Evolutionary conservation across 2,329 filamentous ascomycete genomes (phyloP), one percentile per base, ranked within the genome.

Genomic region (Samsoniella hepiali): DNA sequence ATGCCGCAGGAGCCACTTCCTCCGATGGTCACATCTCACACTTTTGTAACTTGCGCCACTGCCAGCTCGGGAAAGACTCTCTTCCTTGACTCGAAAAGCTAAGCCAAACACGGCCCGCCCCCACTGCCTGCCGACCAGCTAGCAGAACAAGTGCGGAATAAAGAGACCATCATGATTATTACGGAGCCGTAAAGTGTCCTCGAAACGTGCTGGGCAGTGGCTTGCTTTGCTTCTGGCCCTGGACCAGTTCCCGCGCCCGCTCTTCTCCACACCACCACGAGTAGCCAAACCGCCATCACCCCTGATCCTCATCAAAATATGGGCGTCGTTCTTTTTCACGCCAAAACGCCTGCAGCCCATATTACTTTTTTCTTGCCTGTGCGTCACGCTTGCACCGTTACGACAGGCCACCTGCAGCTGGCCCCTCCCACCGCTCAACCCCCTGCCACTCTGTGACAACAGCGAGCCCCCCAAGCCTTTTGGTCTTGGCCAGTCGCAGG

Each of bases 301-400:
- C 58, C 58, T 62, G 58, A 55, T 62, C 31, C 58, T 62, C 58
- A 62, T 45, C 45, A 56, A 60, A 53, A 45, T 34, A 17, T 47
- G 17, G 58, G 58, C 29, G 49, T 47, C 17, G 38, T 40, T 53
- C 31, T 44, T 50, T 45, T 38, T 34, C 58, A 61, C 8, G 29
- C 58, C 58, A 54, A 53, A 53, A 42, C 49, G 40, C 38, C 50
- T 55, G 50, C 53, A 63, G 31, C 53, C 53, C 53, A 63, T 63
- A 63, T 44, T 63, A 29, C 45, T 63, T 63, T 63, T 63, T 50
- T 17, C n/a, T 22, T 54, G 60, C 60, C 53, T 57, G 51, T 56
- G 60, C 50, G 58, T 54, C 58, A 62, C 58, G 58, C 58, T 62
- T 55, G 58, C 58, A 54, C 58, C 58, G 40, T 55, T 62, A 31